Evolutionary conservation across 2,329 filamentous ascomycete genomes (phyloP).

Genomic region (Xylaria sp.): DNA sequence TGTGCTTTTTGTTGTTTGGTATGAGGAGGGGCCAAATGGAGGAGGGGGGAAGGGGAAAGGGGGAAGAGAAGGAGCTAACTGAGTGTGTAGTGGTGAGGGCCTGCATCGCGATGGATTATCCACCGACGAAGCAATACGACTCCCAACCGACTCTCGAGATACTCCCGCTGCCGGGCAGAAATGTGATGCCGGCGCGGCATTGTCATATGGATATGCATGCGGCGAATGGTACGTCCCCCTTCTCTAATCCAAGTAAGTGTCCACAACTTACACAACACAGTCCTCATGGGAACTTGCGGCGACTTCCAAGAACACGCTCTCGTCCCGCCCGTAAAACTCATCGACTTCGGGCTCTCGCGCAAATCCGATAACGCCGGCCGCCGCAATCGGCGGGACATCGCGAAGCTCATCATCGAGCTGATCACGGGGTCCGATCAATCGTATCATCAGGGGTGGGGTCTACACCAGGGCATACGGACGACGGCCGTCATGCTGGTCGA

Average conservation of each 20-base stretch:
- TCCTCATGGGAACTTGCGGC: constrained; percentile 3
- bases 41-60: background rate
- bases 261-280: constrained; percentile 5
- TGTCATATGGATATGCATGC: constrained; percentile 10
- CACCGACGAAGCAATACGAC: background rate
- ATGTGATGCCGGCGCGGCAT: background rate
- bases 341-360: constrained; percentile 12
- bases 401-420: background rate
- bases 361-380: background rate
- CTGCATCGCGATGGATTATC: constrained; percentile 11
- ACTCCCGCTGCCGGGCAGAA: background rate
- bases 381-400: background rate
- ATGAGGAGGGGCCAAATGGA: background rate
- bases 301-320: constrained; percentile 12
- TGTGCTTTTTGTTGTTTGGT: constrained; percentile 1
- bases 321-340: constrained; percentile 12
- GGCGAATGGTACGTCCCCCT: constrained; percentile 8
- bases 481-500: background rate
- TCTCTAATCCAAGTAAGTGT: background rate
- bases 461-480: background rate
- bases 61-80: background rate
- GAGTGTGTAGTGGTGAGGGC: constrained; percentile 11
- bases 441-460: background rate
- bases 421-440: background rate
- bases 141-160: constrained; percentile 1